Evolutionary conservation across 1,284 basidiomycete species (phyloP).

Genomic region (Sporisorium iseilematis-ciliati): DNA sequence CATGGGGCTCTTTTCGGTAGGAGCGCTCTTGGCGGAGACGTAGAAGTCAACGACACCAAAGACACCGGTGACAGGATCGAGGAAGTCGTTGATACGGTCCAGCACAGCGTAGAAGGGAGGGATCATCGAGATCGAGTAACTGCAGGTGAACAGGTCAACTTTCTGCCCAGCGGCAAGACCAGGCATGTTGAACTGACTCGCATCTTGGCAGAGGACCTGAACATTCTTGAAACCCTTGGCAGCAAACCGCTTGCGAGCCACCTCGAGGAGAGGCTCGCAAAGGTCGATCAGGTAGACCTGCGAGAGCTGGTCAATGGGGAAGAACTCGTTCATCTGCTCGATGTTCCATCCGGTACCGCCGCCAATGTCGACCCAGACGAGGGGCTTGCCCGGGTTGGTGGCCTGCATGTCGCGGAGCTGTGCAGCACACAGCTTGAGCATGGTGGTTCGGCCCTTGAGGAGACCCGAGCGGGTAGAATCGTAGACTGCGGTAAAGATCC

Average conservation of each 20-base stretch:
- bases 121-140: constrained; percentile 72
- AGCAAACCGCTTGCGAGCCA: constrained; percentile 79
- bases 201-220: constrained; percentile 81
- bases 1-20: constrained; percentile 73
- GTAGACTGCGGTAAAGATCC: constrained; percentile 56
- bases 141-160: constrained; percentile 69
- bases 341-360: constrained; percentile 87
- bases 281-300: constrained; percentile 81
- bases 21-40: constrained; percentile 77
- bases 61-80: constrained; percentile 78
- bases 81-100: constrained; percentile 79
- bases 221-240: constrained; percentile 81
- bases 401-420: constrained; percentile 75
- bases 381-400: constrained; percentile 72
- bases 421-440: constrained; percentile 75
- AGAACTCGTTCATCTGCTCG: constrained; percentile 81
- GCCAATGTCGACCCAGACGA: constrained; percentile 85
- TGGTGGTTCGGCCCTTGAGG: constrained; percentile 66
- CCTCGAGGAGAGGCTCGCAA: constrained; percentile 80
- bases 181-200: constrained; percentile 78
- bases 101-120: constrained; percentile 79
- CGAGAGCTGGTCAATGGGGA: constrained; percentile 72
- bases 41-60: constrained; percentile 85
- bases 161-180: constrained; percentile 58
- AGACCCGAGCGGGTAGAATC: constrained; percentile 67